Percentiles rank a stretch among this genome's conserved stretches.
Conservation (phyloP, 2,329 filamentous ascomycete genomes). For the Ascochyta rabiei region DNA sequence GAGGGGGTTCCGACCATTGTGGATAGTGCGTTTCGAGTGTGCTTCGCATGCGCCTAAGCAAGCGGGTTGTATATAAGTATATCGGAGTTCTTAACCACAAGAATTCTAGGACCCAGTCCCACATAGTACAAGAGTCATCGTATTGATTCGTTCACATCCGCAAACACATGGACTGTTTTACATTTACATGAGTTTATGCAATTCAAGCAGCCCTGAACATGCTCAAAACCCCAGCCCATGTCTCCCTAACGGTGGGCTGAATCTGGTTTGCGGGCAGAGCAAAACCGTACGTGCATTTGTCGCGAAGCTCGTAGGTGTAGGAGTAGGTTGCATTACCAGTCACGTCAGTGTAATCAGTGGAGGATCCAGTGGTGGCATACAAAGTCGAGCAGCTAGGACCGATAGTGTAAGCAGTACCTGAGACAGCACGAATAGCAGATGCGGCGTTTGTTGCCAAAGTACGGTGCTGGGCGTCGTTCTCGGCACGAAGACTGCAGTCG, state of each 20-base stretch:
- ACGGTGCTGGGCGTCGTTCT: slow-evolving; percentile 58
- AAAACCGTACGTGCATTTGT: slow-evolving; percentile 57
- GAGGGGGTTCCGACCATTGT: too few relatives aligned
- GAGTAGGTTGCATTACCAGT: slow-evolving; percentile 51
- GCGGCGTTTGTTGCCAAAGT: slow-evolving; percentile 56
- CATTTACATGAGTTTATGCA: neutral
- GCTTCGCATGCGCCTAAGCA: too few relatives aligned
- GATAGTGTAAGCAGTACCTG: slow-evolving; percentile 52
- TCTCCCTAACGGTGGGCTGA: slow-evolving; percentile 54
- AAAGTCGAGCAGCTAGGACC: slow-evolving; percentile 64
- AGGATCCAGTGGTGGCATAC: slow-evolving; percentile 60
- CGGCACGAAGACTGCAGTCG: slow-evolving; percentile 56
- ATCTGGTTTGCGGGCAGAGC: slow-evolving; percentile 58
- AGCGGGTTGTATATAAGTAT: too few relatives aligned
- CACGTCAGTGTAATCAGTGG: slow-evolving; percentile 53
- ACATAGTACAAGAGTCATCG: too few relatives aligned
- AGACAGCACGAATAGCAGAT: slow-evolving; percentile 61
- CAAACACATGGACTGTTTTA: neutral
- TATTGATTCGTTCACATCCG: neutral
- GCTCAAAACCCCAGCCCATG: slow-evolving; percentile 50
- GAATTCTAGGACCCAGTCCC: too few relatives aligned
- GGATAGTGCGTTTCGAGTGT: too few relatives aligned
- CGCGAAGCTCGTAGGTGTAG: slow-evolving; percentile 58
- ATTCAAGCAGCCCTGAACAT: slow-evolving; percentile 34
- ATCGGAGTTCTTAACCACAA: too few relatives aligned